phyloP scores from a whole-genome alignment of 1,139 yeast genomes.

The Debaryomycetaceae sp. region DNA sequence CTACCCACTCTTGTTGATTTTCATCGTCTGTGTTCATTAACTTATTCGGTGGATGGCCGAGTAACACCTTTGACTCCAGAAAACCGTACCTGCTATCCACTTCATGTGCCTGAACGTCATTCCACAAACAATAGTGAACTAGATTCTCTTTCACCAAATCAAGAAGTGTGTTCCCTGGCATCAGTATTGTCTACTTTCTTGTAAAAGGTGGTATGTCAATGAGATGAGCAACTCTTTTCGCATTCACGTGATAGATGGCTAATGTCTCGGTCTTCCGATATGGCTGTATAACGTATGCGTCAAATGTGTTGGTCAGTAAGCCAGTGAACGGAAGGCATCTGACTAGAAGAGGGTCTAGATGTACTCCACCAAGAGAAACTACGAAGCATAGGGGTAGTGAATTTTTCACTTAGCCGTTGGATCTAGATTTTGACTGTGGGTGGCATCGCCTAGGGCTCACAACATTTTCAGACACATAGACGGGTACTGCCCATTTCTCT shows the following conservation, averaged over 20 bases:
- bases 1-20: slow-evolving; percentile 30
- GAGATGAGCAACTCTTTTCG: background rate
- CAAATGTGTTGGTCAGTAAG: no score
- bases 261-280: no score
- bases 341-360: no score
- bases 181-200: background rate
- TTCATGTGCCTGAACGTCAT: slow-evolving; percentile 27
- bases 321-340: no score
- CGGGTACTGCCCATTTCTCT: background rate
- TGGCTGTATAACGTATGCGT: no score
- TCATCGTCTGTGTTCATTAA: slow-evolving; percentile 21
- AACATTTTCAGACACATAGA: background rate
- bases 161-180: background rate
- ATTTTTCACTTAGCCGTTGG: no score
- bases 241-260: no score
- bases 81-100: slow-evolving; percentile 1
- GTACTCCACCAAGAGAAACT: no score
- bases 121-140: slow-evolving; percentile 55
- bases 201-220: background rate
- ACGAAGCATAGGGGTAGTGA: no score
- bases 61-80: slow-evolving; percentile 11
- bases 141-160: slow-evolving; percentile 37
- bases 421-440: background rate
- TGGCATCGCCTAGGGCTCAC: background rate
- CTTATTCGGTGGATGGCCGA: slow-evolving; percentile 31